Percentiles rank a stretch among this genome's conserved stretches.
Conservation (phyloP, 148 eudicot species). For the Camellia sinensis region DNA sequence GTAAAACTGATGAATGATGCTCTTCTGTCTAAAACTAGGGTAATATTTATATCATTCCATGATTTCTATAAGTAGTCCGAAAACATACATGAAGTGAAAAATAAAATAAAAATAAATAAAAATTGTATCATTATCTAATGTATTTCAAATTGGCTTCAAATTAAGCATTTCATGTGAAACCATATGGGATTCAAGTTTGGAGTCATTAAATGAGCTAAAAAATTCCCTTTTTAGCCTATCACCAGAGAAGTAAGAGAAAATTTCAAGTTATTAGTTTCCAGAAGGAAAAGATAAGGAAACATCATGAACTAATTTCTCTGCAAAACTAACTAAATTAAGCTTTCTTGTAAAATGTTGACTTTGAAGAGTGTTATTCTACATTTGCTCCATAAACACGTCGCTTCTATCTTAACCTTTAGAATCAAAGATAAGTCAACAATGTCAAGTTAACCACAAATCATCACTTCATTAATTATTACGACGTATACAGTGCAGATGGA, state of each 20-base stretch:
- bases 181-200: neutral
- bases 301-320: too few relatives aligned
- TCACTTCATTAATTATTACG: neutral
- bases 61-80: too few relatives aligned
- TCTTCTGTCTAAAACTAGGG: neutral
- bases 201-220: neutral
- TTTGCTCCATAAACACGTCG: too few relatives aligned
- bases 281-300: too few relatives aligned
- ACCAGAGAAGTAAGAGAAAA: neutral
- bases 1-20: too few relatives aligned
- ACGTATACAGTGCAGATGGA: slow-evolving; percentile 1
- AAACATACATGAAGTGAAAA: too few relatives aligned
- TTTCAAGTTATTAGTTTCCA: neutral
- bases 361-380: too few relatives aligned
- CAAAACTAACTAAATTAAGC: too few relatives aligned
- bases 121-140: neutral
- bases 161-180: slow-evolving; percentile 15
- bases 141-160: neutral
- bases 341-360: too few relatives aligned
- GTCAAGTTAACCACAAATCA: neutral
- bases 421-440: neutral
- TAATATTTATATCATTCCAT: neutral
- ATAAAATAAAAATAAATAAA: too few relatives aligned
- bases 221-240: neutral
- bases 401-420: neutral